Base-by-base conservation (phyloP, 2,329 filamentous ascomycete species). In the Alternaria sp. region DNA sequence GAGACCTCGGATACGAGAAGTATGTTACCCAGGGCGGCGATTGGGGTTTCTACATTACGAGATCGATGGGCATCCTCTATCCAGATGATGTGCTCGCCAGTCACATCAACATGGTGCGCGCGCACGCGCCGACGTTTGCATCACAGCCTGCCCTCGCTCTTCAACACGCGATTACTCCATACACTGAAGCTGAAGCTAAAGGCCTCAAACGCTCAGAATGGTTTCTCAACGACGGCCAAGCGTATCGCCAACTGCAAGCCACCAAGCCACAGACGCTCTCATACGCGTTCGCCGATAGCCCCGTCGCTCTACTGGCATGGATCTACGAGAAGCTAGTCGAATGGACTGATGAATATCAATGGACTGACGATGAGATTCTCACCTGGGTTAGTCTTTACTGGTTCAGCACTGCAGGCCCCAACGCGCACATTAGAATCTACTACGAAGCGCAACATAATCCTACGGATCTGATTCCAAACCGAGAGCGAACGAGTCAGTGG, bases 251-350 rank as follows among this genome's bases (percentile, higher is more conserved):
- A 1, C 77, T 84, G 58, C 89, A 92, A 66, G 77, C 79, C 11
- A 92, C 90, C 0, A 88, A 89, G 56, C 91, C 91, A 0, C 86
- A 91, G 51, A 94, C 91, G 0, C 71, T 93, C 0, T 88, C 88
- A 0, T 91, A 91, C 68, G 86, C 82, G 0, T 80, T 93, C 3
- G 82, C 85, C 0, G 90, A 93, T 71, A 88, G 84, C 6, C 91
- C 91, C 0, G 84, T 91, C 0, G 89, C 84, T 0, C 78, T 92
- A 3, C 80, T 94, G 1, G 86, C 89, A 0, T 95, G 91, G 91
- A 87, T 94, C 33, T 90, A 90, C 65, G 91, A 94, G 77, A 94
- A 94, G 72, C 78, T 94, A 36, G 86, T 89, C 65, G 88, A 90
- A 66, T 94, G 90, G 91, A 88, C 87, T 0, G 90, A 93, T 67